Percentiles rank a stretch among this genome's conserved stretches.
Conservation (phyloP, 257 asterid genomes). For the Anisodus tanguticus region DNA sequence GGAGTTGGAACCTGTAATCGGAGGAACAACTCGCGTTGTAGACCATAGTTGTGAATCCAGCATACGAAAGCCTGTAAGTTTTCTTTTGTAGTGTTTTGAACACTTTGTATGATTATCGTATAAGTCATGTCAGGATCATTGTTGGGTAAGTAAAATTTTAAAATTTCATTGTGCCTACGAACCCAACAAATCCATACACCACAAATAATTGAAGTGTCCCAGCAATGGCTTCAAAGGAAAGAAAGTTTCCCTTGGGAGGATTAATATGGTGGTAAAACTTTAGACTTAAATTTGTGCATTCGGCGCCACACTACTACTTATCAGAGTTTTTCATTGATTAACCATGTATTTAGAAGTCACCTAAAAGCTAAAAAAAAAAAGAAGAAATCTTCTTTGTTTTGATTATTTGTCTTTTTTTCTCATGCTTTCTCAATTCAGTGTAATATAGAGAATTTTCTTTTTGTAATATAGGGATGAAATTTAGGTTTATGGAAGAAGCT, state of each 20-base stretch:
- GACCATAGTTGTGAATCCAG: too few species aligned
- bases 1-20: too few species aligned
- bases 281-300: too few species aligned
- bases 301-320: not conserved
- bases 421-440: not conserved
- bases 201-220: not conserved
- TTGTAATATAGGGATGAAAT: conserved; percentile 6
- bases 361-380: not conserved
- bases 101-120: too few species aligned
- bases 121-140: too few species aligned
- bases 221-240: not conserved
- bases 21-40: too few species aligned
- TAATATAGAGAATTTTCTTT: not conserved
- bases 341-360: not conserved
- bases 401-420: not conserved
- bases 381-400: not conserved
- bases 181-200: too few species aligned
- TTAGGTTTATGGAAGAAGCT: not conserved
- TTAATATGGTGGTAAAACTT: conserved; percentile 11
- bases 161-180: too few species aligned
- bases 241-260: not conserved
- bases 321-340: not conserved
- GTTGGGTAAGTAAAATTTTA: too few species aligned
- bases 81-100: too few species aligned
- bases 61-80: too few species aligned